Percentiles rank a stretch among this genome's conserved stretches.
Conservation (phyloP, 305 asterid genomes). For the Striga hermonthica region DNA sequence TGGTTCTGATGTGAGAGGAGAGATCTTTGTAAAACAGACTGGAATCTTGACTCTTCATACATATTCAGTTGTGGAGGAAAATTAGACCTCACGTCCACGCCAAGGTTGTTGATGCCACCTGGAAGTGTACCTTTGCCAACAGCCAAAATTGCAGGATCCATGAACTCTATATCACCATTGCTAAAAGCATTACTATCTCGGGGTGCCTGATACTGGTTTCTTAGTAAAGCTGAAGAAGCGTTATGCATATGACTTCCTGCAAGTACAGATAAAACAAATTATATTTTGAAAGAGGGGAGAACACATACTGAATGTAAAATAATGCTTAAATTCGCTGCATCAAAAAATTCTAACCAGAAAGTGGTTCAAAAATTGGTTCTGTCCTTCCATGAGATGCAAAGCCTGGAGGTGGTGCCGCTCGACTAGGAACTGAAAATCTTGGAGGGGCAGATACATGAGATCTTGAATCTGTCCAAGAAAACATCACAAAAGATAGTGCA, state of each 20-base stretch:
- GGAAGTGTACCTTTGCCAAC: slow-evolving; percentile 76
- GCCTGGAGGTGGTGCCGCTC: slow-evolving; percentile 88
- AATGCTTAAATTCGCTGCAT: slow-evolving; percentile 7
- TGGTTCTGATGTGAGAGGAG: slow-evolving; percentile 61
- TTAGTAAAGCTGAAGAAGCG: slow-evolving; percentile 32
- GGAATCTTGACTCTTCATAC: no score
- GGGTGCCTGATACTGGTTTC: slow-evolving; percentile 61
- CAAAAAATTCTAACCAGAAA: slow-evolving; percentile 50
- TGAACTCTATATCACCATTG: slow-evolving; percentile 68
- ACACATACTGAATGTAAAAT: background rate
- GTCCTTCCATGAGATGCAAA: slow-evolving; percentile 71
- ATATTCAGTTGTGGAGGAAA: no score
- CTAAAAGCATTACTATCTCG: slow-evolving; percentile 43
- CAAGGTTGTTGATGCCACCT: slow-evolving; percentile 46
- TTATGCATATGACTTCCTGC: slow-evolving; percentile 38
- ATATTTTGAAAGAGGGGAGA: no score
- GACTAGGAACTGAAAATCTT: slow-evolving; percentile 69
- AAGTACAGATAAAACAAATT: no score
- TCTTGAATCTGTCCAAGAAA: slow-evolving; percentile 58
- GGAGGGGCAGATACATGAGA: slow-evolving; percentile 94
- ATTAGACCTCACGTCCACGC: slow-evolving; percentile 42
- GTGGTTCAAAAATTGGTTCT: slow-evolving; percentile 43
- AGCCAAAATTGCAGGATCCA: slow-evolving; percentile 95
- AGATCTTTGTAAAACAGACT: no score
- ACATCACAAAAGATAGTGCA: slow-evolving; percentile 26